Conservation (phyloP, 495 filamentous ascomycete genomes). For the Tuber magnatum region DNA sequence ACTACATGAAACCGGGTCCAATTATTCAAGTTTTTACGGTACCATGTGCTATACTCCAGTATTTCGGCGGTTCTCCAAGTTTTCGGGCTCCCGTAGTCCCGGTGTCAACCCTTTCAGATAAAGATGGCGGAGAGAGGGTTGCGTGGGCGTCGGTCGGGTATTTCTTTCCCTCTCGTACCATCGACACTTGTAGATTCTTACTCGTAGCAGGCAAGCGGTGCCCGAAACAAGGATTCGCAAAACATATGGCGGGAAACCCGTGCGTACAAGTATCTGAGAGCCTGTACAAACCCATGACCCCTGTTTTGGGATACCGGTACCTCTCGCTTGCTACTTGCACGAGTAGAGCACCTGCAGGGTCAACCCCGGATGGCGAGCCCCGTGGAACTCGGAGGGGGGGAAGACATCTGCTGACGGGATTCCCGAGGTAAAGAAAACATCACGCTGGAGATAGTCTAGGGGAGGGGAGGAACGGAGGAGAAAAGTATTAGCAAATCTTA, state of each 20-base stretch:
- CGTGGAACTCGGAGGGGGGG: background rate
- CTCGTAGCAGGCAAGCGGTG: background rate
- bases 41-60: background rate
- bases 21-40: too few species aligned
- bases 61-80: background rate
- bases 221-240: too few species aligned
- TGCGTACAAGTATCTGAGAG: too few species aligned
- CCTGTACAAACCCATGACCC: too few species aligned
- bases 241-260: too few species aligned
- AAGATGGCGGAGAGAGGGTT: background rate
- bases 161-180: background rate
- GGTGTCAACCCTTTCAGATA: background rate
- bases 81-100: too few species aligned
- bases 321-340: too few species aligned
- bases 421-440: background rate
- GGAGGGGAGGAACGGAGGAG: background rate
- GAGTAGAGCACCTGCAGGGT: background rate
- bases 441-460: background rate
- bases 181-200: background rate
- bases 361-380: background rate
- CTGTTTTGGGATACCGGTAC: too few species aligned
- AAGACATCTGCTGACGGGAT: background rate
- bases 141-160: too few species aligned
- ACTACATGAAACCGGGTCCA: too few species aligned
- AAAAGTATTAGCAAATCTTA: background rate